Conservation (phyloP, 164 flowering plant genomes). For the Brasenia schreberi region DNA sequence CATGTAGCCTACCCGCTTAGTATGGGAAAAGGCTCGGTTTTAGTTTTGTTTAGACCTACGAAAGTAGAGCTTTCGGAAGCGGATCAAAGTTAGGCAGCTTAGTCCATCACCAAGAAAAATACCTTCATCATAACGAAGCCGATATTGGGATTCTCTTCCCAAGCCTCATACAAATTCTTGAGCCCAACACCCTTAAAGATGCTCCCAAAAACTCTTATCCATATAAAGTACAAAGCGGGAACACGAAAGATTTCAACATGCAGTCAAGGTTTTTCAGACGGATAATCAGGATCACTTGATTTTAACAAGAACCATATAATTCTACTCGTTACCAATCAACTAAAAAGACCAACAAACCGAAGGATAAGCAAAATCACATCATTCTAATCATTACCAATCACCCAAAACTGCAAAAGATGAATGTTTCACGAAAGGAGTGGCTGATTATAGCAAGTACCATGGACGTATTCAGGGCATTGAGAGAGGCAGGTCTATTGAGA, state of each 20-base stretch:
- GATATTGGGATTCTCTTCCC: constrained; percentile 85
- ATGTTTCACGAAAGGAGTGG: not conserved
- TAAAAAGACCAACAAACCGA: too few species aligned
- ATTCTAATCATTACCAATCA: not conserved
- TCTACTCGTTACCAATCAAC: too few species aligned
- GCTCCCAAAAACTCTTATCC: not conserved
- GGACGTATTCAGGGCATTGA: constrained; percentile 61
- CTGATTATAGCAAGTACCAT: constrained; percentile 33
- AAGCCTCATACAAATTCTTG: constrained; percentile 67
- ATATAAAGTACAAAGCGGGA: not conserved
- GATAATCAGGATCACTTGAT: too few species aligned
- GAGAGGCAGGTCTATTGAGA: constrained; percentile 64
- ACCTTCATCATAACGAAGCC: constrained; percentile 82
- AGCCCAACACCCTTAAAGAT: constrained; percentile 45
- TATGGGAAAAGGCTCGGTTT: too few species aligned
- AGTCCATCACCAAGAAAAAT: not conserved
- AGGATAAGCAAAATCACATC: not conserved
- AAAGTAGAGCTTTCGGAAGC: not conserved
- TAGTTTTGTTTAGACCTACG: not conserved
- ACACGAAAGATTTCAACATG: too few species aligned
- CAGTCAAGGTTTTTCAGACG: too few species aligned
- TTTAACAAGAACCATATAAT: not conserved
- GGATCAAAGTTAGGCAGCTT: too few species aligned
- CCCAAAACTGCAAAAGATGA: not conserved
- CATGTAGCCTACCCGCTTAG: too few species aligned